phyloP scores from a whole-genome alignment of 257 asterid genomes.

The Vinca minor region DNA sequence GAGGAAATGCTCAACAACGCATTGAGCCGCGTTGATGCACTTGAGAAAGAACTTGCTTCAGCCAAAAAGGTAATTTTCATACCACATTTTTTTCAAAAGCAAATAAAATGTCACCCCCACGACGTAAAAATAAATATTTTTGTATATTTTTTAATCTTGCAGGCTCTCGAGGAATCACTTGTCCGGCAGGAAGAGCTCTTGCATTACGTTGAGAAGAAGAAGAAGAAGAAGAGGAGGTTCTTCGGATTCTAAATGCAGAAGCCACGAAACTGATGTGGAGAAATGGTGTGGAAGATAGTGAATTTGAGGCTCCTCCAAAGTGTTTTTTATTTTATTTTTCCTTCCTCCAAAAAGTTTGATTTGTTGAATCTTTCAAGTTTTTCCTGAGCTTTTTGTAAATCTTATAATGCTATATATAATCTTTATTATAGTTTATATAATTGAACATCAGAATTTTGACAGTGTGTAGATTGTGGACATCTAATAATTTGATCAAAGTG shows the following conservation, averaged over 20 bases:
- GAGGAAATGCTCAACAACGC: constrained; percentile 72
- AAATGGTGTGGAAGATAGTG: too few species aligned
- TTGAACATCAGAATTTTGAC: not conserved
- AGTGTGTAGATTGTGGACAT: not conserved
- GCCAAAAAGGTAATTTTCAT: constrained; percentile 69
- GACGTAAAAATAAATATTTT: not conserved
- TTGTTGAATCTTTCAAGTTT: too few species aligned
- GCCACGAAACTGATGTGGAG: too few species aligned
- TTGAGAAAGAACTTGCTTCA: constrained; percentile 74
- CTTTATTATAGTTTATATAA: not conserved
- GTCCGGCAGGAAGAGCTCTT: constrained; percentile 64
- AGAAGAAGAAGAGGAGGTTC: constrained; percentile 85
- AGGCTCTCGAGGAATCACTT: constrained; percentile 70
- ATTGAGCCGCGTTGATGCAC: constrained; percentile 45
- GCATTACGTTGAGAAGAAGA: constrained; percentile 69
- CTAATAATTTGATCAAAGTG: not conserved
- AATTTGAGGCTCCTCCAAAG: too few species aligned
- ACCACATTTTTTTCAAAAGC: not conserved
- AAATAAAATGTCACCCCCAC: not conserved
- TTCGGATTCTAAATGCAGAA: constrained; percentile 42
- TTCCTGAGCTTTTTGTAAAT: constrained; percentile 13
- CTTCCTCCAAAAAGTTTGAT: constrained; percentile 14
- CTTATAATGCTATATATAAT: not conserved
- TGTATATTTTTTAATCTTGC: too few species aligned
- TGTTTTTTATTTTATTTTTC: too few species aligned